Evolutionary conservation across 2,329 filamentous ascomycete genomes (phyloP).

Genomic region (Cercospora sojina): DNA sequence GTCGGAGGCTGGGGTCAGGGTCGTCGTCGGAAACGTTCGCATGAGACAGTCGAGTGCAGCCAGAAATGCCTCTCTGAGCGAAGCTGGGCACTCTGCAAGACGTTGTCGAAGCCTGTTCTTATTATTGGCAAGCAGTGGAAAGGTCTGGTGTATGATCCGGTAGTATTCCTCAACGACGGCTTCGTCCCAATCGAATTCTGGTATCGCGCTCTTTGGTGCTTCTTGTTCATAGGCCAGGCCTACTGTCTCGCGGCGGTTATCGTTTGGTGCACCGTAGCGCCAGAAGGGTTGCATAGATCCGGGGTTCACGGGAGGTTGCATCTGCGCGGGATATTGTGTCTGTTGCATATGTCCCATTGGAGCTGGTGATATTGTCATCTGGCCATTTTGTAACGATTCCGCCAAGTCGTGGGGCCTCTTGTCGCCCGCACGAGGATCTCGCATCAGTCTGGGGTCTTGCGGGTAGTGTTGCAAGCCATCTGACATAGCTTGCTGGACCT

Average conservation of each 20-base stretch:
- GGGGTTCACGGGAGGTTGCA: constrained; percentile 13
- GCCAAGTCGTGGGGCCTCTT: constrained; percentile 35
- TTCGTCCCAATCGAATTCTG: constrained; percentile 48
- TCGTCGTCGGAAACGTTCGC: constrained; percentile 51
- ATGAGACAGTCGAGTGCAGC: constrained; percentile 62
- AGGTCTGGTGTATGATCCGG: constrained; percentile 62
- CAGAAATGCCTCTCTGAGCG: constrained; percentile 63
- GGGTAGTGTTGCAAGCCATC: constrained; percentile 24
- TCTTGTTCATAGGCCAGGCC: constrained; percentile 34
- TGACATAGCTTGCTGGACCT: constrained; percentile 34
- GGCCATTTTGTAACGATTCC: constrained; percentile 28
- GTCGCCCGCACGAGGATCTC: constrained; percentile 34
- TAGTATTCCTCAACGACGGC: constrained; percentile 56
- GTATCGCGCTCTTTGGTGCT: constrained; percentile 17
- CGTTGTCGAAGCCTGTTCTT: constrained; percentile 57
- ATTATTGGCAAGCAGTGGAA: constrained; percentile 63
- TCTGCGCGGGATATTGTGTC: constrained; percentile 17
- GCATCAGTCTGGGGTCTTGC: constrained; percentile 21
- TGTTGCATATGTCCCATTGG: constrained; percentile 17
- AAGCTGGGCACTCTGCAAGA: constrained; percentile 56
- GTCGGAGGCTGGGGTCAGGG: constrained; percentile 37
- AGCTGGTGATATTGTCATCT: constrained; percentile 15
- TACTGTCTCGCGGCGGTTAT: constrained; percentile 32
- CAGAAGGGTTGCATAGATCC: constrained; percentile 30
- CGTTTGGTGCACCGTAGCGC: constrained; percentile 22